Evolutionary conservation across 2,329 filamentous ascomycete species (phyloP), one percentile per base, ranked within the genome.

Genomic region (Apiospora saccharicola): DNA sequence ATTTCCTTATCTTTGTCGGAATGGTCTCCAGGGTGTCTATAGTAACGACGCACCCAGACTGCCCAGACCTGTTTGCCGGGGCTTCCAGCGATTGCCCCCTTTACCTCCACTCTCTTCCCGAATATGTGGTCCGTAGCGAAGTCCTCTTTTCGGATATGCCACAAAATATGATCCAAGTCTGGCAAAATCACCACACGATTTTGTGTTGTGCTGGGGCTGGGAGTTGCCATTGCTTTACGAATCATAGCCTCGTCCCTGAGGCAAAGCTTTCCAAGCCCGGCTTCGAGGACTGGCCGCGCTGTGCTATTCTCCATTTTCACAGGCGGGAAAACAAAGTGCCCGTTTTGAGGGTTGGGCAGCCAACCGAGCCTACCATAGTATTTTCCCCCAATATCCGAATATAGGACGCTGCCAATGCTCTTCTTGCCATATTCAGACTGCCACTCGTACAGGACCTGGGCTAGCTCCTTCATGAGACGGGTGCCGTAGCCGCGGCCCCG

Each of bases 81-180:
- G 46, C 83, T 80, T 8, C 83, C 83, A 57, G 91, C 90, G 1
- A 94, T 85, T 1, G 93, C 94, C 19, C 95, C 95, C 78, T 93
- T 92, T 71, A 84, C 0, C 6, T 46, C 19, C 1, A 73, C 44
- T 14, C 1, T 73, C 49, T 71, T 72, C 0, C 68, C 71, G 34
- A 75, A 77, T 22, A 75, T 6, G 61, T 75, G 43, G 0, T 71
- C 22, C 1, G 87, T 86, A 5, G 88, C 89, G 78, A 96, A 91
- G 80, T 93, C 96, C 69, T 95, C 91, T 82, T 98, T 94, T 68
- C 96, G 90, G 72, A 94, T 90, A 81, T 96, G 92, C 94, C 94
- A 97, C 74, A 87, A 83, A 75, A 95, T 87, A 10, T 90, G 90
- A 71, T 92, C 88, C 72, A 89, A 81, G 77, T 94, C 90, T 0